A percentile compares a stretch with the other conserved stretches of the same genome.
Evolutionary conservation across 495 filamentous ascomycete species (phyloP).

Genomic region (Xylaria venustula): DNA sequence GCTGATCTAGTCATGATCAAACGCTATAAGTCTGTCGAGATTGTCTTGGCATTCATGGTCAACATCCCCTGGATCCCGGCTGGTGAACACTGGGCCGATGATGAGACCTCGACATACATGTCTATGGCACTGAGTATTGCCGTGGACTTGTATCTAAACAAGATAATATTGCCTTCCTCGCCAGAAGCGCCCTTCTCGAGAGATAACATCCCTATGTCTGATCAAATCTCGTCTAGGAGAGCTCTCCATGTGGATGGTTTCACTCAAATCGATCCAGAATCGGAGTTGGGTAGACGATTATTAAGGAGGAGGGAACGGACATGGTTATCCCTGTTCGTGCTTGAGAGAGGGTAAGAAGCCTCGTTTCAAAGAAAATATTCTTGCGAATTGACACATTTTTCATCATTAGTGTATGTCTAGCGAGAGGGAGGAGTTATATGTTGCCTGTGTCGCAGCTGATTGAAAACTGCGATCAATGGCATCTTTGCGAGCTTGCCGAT

Average conservation of each 20-base stretch:
- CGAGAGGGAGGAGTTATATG: conserved; percentile 65
- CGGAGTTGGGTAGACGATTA: conserved; percentile 57
- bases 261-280: conserved; percentile 58
- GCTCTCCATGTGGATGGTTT: conserved; percentile 68
- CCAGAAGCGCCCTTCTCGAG: conserved; percentile 48
- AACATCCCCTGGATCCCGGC: conserved; percentile 76
- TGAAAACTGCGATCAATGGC: conserved; percentile 67
- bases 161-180: conserved; percentile 58
- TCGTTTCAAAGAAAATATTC: background rate
- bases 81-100: conserved; percentile 63
- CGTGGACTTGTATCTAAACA: conserved; percentile 66
- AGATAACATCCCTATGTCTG: conserved; percentile 54
- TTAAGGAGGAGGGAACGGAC: conserved; percentile 64
- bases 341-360: conserved; percentile 62
- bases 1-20: conserved; percentile 58
- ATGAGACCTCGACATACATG: conserved; percentile 70
- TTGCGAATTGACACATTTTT: background rate
- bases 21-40: conserved; percentile 66
- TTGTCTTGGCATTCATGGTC: conserved; percentile 73
- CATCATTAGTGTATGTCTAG: conserved; percentile 59
- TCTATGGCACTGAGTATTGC: conserved; percentile 68
- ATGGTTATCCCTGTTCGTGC: conserved; percentile 69
- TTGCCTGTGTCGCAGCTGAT: conserved; percentile 63
- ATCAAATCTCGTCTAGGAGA: conserved; percentile 63
- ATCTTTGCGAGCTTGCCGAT: conserved; percentile 60